Evolutionary conservation across 1,139 yeast genomes (phyloP), one percentile per base, ranked within the genome.

Genomic region (Pneumocystis murina): DNA sequence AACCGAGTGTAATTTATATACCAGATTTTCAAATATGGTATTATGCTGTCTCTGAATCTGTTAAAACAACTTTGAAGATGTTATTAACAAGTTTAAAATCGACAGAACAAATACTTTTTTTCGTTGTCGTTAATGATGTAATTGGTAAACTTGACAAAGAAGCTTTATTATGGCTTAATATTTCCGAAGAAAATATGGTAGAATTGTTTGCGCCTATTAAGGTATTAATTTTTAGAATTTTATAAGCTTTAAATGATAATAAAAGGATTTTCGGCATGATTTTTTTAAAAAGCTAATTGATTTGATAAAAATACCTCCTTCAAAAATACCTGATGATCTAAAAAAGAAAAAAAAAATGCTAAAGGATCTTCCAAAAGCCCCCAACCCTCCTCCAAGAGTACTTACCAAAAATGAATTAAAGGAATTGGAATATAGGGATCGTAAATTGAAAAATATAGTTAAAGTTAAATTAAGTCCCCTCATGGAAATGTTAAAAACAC

Each of bases 21-120:
- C 97, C 98, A 1, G 87, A 87, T 71, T 77, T 90, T 64, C 92
- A 90, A 68, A 80, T 84, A 3, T 90, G 96, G 92, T 78, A 80
- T 64, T 78, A 78, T 48, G 84, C 88, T 0, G 81, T 89, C 59
- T 82, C 90, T 0, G 82, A 79, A 16, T 79, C 87, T 3, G 88
- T 91, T 1, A 83, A 81, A 68, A 82, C 92, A 0, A 86, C 95
- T 0, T 79, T 92, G 62, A 77, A 83, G 57, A 84, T 89, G 58
- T 76, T 91, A 65, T 76, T 92, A 64, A 79, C 89, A 66, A 81
- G 86, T 7, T 77, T 91, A 60, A 80, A 82, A 36, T 83, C 94
- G 33, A 83, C 81, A 64, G 97, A 92, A 68, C 82, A 82, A 68
- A 80, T 94, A 2, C 75, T 92, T 62, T 76, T 94, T n/a, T 75